Percentiles rank a stretch among this genome's conserved stretches.
Conservation (phyloP, 192 early-diverging fungal species). For the Hyaloraphidium curvatum region DNA sequence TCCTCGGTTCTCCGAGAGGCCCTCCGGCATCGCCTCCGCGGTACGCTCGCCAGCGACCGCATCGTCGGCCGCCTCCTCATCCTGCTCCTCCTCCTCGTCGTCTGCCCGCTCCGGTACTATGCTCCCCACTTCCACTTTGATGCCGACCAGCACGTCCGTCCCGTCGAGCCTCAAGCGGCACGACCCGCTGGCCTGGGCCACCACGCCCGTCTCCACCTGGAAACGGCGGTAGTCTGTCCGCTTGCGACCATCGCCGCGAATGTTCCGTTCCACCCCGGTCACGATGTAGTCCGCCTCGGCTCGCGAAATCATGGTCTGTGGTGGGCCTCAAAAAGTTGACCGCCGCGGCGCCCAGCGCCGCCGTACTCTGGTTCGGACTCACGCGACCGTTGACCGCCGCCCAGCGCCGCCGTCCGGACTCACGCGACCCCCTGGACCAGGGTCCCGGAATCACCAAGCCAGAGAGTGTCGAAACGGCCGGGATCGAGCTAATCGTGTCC, state of each 20-base stretch:
- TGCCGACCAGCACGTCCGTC: constrained; percentile 80
- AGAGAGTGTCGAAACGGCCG: no score
- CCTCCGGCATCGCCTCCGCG: background rate
- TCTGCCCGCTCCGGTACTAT: constrained; percentile 11
- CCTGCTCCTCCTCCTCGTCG: constrained; percentile 10
- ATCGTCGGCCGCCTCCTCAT: constrained; percentile 29
- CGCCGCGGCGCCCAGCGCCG: no score
- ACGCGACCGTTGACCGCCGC: no score
- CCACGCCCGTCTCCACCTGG: constrained; percentile 63
- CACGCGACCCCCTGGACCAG: no score
- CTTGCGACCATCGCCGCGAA: constrained; percentile 75
- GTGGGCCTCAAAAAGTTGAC: no score
- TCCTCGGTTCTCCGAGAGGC: constrained; percentile 18
- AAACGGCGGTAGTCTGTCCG: constrained; percentile 57
- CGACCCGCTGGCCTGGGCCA: constrained; percentile 80
- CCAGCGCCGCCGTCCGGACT: no score
- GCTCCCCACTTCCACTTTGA: constrained; percentile 76
- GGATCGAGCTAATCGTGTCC: no score
- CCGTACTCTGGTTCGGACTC: no score
- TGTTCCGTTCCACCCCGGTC: constrained; percentile 52
- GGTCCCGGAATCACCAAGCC: no score
- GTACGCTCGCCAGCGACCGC: constrained; percentile 29
- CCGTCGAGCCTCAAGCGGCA: constrained; percentile 44
- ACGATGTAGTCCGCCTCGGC: constrained; percentile 68
- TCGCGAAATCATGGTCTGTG: no score